Conservation (phyloP, 2,329 filamentous ascomycete genomes). For the Gaeumannomyces tritici region DNA sequence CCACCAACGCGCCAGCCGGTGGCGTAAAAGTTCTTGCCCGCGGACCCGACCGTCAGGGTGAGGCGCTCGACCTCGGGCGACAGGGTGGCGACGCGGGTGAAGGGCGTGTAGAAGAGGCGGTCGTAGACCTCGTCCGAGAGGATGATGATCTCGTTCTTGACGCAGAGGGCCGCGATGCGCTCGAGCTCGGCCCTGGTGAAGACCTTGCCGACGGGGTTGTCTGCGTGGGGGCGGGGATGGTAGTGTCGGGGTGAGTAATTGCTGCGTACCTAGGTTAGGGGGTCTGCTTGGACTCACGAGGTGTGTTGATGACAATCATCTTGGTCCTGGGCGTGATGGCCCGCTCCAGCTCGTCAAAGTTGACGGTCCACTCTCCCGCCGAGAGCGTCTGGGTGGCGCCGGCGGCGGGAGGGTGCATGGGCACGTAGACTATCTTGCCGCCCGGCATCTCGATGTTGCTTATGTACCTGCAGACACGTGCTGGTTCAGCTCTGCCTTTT, state of each 20-base stretch:
- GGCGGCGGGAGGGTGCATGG: slow-evolving; percentile 78
- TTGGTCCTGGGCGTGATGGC: slow-evolving; percentile 81
- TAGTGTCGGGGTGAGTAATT: too few species aligned
- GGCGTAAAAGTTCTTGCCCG: slow-evolving; percentile 96
- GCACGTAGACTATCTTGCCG: slow-evolving; percentile 89
- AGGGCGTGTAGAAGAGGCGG: slow-evolving; percentile 87
- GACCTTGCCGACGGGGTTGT: slow-evolving; percentile 96
- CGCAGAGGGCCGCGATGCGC: slow-evolving; percentile 76
- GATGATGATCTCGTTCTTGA: slow-evolving; percentile 90
- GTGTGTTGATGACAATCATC: slow-evolving; percentile 89
- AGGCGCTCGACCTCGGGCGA: slow-evolving; percentile 82
- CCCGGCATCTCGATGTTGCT: slow-evolving; percentile 98
- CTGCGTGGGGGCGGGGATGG: too few species aligned
- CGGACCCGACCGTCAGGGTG: slow-evolving; percentile 89
- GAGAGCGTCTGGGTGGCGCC: slow-evolving; percentile 73
- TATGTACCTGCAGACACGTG: slow-evolving; percentile 55
- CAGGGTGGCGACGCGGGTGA: slow-evolving; percentile 83
- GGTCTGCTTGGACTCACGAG: slow-evolving; percentile 33
- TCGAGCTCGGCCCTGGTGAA: slow-evolving; percentile 77
- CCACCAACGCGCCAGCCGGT: slow-evolving; percentile 84
- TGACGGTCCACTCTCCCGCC: slow-evolving; percentile 78
- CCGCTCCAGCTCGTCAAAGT: slow-evolving; percentile 72
- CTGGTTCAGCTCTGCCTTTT: slow-evolving; percentile 13
- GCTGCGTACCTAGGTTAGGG: too few species aligned
- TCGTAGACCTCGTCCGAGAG: slow-evolving; percentile 92